Conservation (phyloP, 768 basidiomycete genomes). For the Termitomyces sp. region DNA sequence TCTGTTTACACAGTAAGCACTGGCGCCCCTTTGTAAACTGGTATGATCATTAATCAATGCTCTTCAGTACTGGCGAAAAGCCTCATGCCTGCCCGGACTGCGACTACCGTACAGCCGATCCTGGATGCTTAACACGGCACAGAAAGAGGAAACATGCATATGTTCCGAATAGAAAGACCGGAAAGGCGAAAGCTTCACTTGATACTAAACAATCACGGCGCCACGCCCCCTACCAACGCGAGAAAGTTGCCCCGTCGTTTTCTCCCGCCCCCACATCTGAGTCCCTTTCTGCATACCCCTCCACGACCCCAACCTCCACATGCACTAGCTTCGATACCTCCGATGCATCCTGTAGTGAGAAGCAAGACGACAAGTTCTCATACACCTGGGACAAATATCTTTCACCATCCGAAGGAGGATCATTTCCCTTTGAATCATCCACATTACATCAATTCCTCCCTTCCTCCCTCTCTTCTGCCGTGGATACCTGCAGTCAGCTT, state of each 20-base stretch:
- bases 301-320: background rate
- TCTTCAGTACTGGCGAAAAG: conserved; percentile 23
- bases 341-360: background rate
- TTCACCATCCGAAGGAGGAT: background rate
- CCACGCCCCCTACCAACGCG: conserved; percentile 1
- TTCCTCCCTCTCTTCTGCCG: background rate
- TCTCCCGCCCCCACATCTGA: background rate
- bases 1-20: conserved; percentile 24
- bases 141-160: conserved; percentile 24
- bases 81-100: conserved; percentile 23
- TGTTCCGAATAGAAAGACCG: conserved; percentile 4
- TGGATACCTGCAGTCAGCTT: conserved; percentile 3
- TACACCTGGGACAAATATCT: conserved; percentile 5
- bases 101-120: conserved; percentile 22
- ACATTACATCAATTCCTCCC: background rate
- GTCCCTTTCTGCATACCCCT: background rate
- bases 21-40: background rate
- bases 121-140: conserved; percentile 26
- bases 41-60: background rate
- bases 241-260: background rate
- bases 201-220: conserved; percentile 1
- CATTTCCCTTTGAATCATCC: background rate
- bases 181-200: background rate
- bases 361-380: background rate
- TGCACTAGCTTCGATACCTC: background rate